Evolutionary conservation across 768 basidiomycete genomes (phyloP).

Genomic region (Phylloporus sp.): DNA sequence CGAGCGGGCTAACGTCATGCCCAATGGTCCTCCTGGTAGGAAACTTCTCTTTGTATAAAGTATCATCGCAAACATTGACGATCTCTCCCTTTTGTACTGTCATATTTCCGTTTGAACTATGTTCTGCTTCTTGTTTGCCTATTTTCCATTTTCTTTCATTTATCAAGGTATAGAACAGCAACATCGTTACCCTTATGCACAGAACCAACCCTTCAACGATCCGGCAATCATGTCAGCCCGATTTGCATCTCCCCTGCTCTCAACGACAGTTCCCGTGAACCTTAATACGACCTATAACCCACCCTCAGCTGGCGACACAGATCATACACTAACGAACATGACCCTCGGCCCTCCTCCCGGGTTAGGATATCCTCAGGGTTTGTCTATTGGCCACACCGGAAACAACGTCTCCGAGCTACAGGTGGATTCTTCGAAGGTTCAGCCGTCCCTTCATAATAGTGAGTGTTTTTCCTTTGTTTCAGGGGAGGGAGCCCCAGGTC

Average conservation of each 20-base stretch:
- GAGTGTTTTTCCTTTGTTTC: slow-evolving; percentile 54
- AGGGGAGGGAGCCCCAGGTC: slow-evolving; percentile 78
- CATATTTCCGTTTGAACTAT: slow-evolving; percentile 23
- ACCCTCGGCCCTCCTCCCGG: slow-evolving; percentile 67
- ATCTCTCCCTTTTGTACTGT: slow-evolving; percentile 26
- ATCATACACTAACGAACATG: slow-evolving; percentile 20
- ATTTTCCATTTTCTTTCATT: slow-evolving; percentile 12
- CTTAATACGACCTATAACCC: slow-evolving; percentile 10
- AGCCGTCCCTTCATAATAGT: slow-evolving; percentile 44
- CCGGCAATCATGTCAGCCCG: slow-evolving; percentile 80
- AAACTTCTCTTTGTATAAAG: slow-evolving; percentile 41
- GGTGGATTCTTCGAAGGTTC: slow-evolving; percentile 26
- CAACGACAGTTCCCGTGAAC: slow-evolving; percentile 13
- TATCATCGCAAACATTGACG: slow-evolving; percentile 31
- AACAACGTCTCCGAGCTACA: slow-evolving; percentile 18
- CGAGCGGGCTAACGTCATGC: slow-evolving; percentile 43
- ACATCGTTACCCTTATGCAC: slow-evolving; percentile 31
- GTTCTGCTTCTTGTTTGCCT: slow-evolving; percentile 6
- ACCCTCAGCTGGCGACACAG: slow-evolving; percentile 13
- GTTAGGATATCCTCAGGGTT: slow-evolving; percentile 42
- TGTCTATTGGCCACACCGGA: slow-evolving; percentile 20
- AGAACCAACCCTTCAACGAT: slow-evolving; percentile 56
- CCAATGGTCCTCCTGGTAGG: slow-evolving; percentile 44
- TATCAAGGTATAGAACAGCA: slow-evolving; percentile 34
- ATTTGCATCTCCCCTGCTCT: slow-evolving; percentile 43